A percentile compares a stretch with the other conserved stretches of the same genome.
Evolutionary conservation across 108 stramenopile genomes (phyloP).

Genomic region (Chaetoceros muelleri): DNA sequence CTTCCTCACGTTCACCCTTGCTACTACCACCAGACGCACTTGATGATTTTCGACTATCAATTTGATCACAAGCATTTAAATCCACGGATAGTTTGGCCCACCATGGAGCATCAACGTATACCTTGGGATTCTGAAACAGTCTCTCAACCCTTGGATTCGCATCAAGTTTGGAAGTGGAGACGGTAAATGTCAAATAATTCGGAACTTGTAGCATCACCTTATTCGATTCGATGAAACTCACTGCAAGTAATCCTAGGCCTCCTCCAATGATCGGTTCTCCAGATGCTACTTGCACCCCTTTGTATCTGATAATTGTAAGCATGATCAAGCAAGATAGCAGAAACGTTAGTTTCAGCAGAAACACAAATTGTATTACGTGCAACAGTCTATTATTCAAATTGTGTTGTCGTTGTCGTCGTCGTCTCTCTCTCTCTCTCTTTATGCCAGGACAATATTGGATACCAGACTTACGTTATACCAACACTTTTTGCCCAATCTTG

Average conservation of each 20-base stretch:
- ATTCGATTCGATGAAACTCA: neutral
- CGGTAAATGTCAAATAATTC: neutral
- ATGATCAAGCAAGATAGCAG: too few species aligned
- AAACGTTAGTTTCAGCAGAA: too few species aligned
- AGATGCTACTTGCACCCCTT: neutral
- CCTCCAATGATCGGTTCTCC: neutral
- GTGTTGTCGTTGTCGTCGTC: too few species aligned
- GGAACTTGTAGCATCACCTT: neutral
- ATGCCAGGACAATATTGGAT: too few species aligned
- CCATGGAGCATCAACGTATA: slow-evolving; percentile 37
- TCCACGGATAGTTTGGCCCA: slow-evolving; percentile 31
- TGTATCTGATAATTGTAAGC: too few species aligned
- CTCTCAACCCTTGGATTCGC: neutral
- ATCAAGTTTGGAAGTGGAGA: neutral
- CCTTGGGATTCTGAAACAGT: slow-evolving; percentile 18
- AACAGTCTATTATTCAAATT: too few species aligned
- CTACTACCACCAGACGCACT: too few species aligned
- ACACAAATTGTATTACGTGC: too few species aligned
- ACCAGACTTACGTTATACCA: too few species aligned
- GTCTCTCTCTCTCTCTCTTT: too few species aligned
- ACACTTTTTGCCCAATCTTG: too few species aligned
- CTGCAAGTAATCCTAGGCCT: neutral
- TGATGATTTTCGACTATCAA: slow-evolving; percentile 10
- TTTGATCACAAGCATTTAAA: slow-evolving; percentile 28
- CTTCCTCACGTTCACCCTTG: too few species aligned